Base-by-base conservation (phyloP, 2,329 filamentous ascomycete species). In the Trichoderma semiorbis region DNA sequence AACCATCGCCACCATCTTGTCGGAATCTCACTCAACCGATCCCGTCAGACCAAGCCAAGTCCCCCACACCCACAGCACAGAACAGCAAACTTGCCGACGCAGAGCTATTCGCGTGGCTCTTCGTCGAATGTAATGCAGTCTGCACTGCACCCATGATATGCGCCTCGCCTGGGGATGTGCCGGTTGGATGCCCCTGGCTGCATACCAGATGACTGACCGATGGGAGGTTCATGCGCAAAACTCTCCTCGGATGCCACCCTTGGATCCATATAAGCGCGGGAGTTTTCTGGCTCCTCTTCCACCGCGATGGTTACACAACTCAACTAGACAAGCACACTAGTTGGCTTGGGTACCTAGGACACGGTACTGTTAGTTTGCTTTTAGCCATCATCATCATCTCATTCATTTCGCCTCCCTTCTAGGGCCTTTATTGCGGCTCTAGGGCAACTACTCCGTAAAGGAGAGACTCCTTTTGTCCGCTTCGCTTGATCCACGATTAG, bases 121-220 rank as follows among this genome's bases (percentile, higher is more conserved):
- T 66, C n/a, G 63, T 58, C 43, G 32, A 60, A 55, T 64, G 47
- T n/a, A n/a, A 43, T 43, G 39, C 72, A 73, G 18, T 66, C 69
- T 69, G 72, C 72, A 73, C 63, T 69, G 72, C 72, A 73, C 24
- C 64, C 50, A 62, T 66, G 69, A 73, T 32, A 32, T 71, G 62
- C 69, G 70, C 70, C 50, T 43, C 34, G 30, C 55, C 26, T 36
- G 36, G 62, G 8, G 16, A 50, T 65, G 62, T 30, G 53, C 21
- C 36, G 65, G 36, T 11, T 18, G 36, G 55, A n/a, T 47, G 30
- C 7, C 39, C 50, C 28, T n/a, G 30, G 21, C 55, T 36, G 66
- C 32, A 21, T 69, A 57, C 64, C 16, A 53, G 64, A 68, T 32
- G 39, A 24, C 34, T 18, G 53, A 7, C 36, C 21, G 34, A 47